Evolutionary conservation across 345 rosid species (phyloP), one percentile per base, ranked within the genome.

Genomic region (Lepidium africanum): DNA sequence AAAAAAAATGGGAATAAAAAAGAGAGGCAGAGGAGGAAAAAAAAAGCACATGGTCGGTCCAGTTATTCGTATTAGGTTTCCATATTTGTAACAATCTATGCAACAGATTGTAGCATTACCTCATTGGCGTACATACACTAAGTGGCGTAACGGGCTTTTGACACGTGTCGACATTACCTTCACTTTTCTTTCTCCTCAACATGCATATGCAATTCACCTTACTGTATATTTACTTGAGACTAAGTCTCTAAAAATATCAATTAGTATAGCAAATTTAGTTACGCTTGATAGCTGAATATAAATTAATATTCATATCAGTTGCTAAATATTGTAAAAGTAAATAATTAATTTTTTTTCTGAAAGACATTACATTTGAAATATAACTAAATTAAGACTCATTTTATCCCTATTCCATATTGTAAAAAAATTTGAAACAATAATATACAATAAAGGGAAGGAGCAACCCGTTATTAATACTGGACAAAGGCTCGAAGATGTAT

Each of bases 31-130:
- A 54, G 56, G 63, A 62, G 69, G 45, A 74, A 33, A 19, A 45
- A 27, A 59, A 59, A 67, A 2, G 63, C 78, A 74, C 78, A 74
- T 74, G 78, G 78, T 60, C 68, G 73, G 73, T 68, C 73, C 73
- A 74, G 45, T 36, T 60, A 49, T 52, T 74, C 17, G 64, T 53
- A 61, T 74, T 59, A 67, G 73, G 78, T 74, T 74, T 67, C 69
- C 68, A 74, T 67, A 67, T 74, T 67, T 67, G 73, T 43, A 74
- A 60, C 73, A 74, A 60, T 38, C 69, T 67, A 67, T 74, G 57
- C 73, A 37, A 21, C 63, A 74, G 68, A 9, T 43, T 33, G 63
- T 53, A 54, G 63, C 70, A 41, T 52, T 36, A 51, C 53, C 53
- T 14, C 53, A 65, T 56, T 64, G 67, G 71, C 45, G 39, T 73